Evolutionary conservation across 192 early-diverging fungal genomes (phyloP), one percentile per base, ranked within the genome.

Genomic region (Martensiomyces pterosporus): DNA sequence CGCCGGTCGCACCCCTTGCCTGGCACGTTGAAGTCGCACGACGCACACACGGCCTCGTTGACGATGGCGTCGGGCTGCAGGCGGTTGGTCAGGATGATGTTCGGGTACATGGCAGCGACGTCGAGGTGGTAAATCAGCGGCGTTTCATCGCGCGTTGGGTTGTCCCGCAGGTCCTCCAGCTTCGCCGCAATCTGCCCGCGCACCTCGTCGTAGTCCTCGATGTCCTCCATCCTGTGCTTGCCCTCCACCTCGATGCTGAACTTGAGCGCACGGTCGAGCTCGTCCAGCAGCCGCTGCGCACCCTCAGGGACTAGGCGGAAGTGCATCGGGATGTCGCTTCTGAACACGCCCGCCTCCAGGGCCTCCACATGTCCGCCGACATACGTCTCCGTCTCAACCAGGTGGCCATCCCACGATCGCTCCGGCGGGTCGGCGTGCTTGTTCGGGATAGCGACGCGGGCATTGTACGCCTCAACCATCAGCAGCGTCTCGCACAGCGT

Each of bases 91-190:
- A 99, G 74, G 60, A 99, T 99, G 50, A 99, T 99, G 58, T 99
- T 99, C 14, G 97, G 97, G 49, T 95, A 95, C 97, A 99, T 99
- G 18, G 97, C 97, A 0, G 91, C 97, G n/a, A 99, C 97, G 71
- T 99, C 97, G 77, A 99, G 83, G 52, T 99, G 97, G 65, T 99
- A 99, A 39, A 99, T 89, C 2, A 87, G 73, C 1, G 97, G 97
- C 22, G 79, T 69, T 45, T 91, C 91, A 24, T 63, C 63, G 1
- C 89, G 83, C 32, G 81, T 82, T 8, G 93, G 93, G 14, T 59
- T 60, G 42, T 94, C 90, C n/a, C 87, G 78, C n/a, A 99, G 64
- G 10, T 83, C 79, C 42, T 67, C 65, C 8, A 99, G 72, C 8
- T 79, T 58, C 4, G 40, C 49, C 4, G 86, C 64, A 34, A 97